Percentiles rank a stretch among this genome's conserved stretches.
These are phyloP conservation scores for Austropuccinia psidii DNA, from an alignment of 1,284 basidiomycete genomes.

Conservation along the genomic window DNA sequence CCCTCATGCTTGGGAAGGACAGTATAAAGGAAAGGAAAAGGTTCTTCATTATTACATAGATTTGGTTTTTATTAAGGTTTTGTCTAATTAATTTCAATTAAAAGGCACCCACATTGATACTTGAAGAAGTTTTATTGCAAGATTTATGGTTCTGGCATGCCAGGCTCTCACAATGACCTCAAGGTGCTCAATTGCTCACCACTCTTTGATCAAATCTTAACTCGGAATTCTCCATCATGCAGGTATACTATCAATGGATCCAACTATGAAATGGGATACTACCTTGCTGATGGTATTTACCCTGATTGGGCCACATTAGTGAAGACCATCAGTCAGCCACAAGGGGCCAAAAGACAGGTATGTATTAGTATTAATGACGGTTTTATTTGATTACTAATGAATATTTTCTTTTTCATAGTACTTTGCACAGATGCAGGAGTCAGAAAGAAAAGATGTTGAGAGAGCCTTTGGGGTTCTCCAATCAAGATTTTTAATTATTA, in stretches of 20 bases:
- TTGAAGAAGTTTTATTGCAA: too few species aligned
- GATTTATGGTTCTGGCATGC: too few species aligned
- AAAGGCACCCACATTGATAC: too few species aligned
- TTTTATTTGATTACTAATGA: neutral
- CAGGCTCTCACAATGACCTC: too few species aligned
- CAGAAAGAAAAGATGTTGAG: neutral
- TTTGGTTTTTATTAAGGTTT: too few species aligned
- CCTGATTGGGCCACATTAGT: neutral
- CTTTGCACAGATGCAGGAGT: conserved; percentile 1
- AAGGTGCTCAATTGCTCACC: too few species aligned
- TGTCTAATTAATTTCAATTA: too few species aligned
- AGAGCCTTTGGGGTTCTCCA: neutral
- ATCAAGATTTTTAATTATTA: neutral
- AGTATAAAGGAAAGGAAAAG: too few species aligned
- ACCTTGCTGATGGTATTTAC: conserved; percentile 1
- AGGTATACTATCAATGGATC: neutral
- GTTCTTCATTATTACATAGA: too few species aligned
- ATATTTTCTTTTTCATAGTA: neutral
- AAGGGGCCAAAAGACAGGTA: neutral
- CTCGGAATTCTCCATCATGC: neutral
- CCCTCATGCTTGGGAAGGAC: too few species aligned
- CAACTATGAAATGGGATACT: neutral
- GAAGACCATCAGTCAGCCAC: neutral
- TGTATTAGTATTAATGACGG: too few species aligned
- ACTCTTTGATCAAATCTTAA: too few species aligned